A percentile compares a stretch with the other conserved stretches of the same genome.
These are phyloP conservation scores for Zizania latifolia DNA, from an alignment of 176 grass and related monocot species.

Conservation along the genomic window DNA sequence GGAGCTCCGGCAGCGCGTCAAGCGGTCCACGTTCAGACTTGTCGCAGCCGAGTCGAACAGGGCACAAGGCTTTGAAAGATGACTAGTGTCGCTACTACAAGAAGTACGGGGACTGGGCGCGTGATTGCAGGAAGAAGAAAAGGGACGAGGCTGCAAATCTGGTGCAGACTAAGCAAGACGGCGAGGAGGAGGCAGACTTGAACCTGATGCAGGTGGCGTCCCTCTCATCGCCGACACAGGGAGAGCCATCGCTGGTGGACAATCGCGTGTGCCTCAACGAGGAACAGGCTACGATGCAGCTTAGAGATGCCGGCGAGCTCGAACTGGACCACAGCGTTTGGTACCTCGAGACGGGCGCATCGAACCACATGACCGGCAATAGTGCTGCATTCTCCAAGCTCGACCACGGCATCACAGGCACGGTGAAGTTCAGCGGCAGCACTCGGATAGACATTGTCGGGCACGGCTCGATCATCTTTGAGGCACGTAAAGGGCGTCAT, in stretches of 20 bases:
- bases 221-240: too few relatives aligned
- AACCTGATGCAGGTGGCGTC: not conserved
- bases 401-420: too few relatives aligned
- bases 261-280: not conserved
- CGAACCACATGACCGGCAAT: not conserved
- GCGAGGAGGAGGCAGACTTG: too few relatives aligned
- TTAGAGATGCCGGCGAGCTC: not conserved
- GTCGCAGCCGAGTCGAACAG: too few relatives aligned
- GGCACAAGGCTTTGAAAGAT: too few relatives aligned
- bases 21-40: too few relatives aligned
- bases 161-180: not conserved
- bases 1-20: not conserved
- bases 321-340: too few relatives aligned
- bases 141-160: not conserved
- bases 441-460: not conserved
- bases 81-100: too few relatives aligned
- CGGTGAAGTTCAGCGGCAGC: not conserved
- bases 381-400: not conserved
- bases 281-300: not conserved
- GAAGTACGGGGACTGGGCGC: too few relatives aligned
- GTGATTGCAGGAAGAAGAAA: not conserved
- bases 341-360: too few relatives aligned
- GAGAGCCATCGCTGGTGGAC: too few relatives aligned
- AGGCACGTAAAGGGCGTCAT: not conserved
- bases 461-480: not conserved